phyloP scores from a whole-genome alignment of 495 filamentous ascomycete species.

The Corynascus novoguineensis region DNA sequence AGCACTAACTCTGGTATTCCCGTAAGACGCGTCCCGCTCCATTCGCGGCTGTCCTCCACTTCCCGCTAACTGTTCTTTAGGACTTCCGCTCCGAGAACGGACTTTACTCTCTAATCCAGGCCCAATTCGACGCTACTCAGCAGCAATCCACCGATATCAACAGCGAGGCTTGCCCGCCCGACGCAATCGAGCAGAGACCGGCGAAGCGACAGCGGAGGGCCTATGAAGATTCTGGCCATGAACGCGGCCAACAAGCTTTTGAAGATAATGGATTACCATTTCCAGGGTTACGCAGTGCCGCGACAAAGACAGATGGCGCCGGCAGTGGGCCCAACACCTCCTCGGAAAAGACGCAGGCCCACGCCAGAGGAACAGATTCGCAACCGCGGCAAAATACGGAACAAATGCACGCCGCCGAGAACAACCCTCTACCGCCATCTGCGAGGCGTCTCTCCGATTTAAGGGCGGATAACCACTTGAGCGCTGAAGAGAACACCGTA shows the following conservation, averaged over 20 bases:
- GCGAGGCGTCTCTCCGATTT: background rate
- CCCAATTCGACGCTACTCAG: slow-evolving; percentile 51
- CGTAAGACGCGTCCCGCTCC: slow-evolving; percentile 34
- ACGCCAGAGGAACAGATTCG: background rate
- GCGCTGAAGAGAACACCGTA: background rate
- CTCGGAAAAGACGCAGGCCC: background rate
- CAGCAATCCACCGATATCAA: slow-evolving; percentile 16
- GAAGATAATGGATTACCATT: background rate
- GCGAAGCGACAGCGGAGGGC: slow-evolving; percentile 40
- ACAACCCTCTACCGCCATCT: too few species aligned
- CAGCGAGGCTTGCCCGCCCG: slow-evolving; percentile 15
- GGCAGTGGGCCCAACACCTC: background rate
- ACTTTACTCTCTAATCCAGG: slow-evolving; percentile 62
- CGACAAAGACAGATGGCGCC: background rate
- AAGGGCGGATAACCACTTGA: background rate
- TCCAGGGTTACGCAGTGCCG: background rate
- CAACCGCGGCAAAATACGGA: background rate
- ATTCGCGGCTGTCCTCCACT: background rate
- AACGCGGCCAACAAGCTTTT: background rate
- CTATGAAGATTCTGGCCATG: slow-evolving; percentile 13
- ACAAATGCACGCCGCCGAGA: too few species aligned
- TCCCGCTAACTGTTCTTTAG: slow-evolving; percentile 37
- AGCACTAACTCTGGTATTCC: slow-evolving; percentile 70
- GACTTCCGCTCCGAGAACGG: slow-evolving; percentile 68
- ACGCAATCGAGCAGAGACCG: slow-evolving; percentile 31